Evolutionary conservation across 2,329 filamentous ascomycete genomes (phyloP), one percentile per base, ranked within the genome.

Genomic region (Pseudocercospora ulei): DNA sequence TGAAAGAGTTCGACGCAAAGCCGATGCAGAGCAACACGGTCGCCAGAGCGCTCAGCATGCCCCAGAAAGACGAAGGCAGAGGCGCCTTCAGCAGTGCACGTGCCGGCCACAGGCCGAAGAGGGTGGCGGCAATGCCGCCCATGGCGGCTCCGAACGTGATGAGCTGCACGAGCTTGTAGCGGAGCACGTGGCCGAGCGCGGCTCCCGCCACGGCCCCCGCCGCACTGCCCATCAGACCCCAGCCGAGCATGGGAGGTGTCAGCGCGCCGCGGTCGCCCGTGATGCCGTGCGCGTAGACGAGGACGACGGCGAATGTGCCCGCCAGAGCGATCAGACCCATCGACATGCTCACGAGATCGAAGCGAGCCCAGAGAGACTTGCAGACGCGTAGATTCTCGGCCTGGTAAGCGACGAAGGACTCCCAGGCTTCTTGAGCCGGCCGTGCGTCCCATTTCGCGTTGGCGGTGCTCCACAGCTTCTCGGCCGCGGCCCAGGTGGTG

Each of bases 1-100:
- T 96, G 63, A 87, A 98, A 0, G 90, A 98, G 63, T 98, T 98
- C 3, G 90, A 90, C 0, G 88, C 88, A 59, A 96, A 98, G 5
- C 90, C 88, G 35, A 83, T 68, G n/a, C 86, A 92, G 56, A 94
- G 84, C 45, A 81, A 77, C n/a, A 86, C 61, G 0, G 86, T 86
- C 51, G 93, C 85, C 8, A 87, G 59, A 16, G 84, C 67, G 4
- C 84, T 79, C 43, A 93, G 67, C 78, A 83, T 88, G n/a, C 85
- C 81, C 87, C 88, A 98, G 38, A 87, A 65, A 0, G 75, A 81
- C n/a, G 64, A 74, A 0, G 86, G 87, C 6, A 85, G 52, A 22
- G 83, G 69, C 9, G 66, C 59, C 31, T 55, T 56, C 23, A 77
- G 55, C 11, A 64, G 58, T 17, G 61, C 54, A 33, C 64, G 54